Conservation (phyloP, 2,329 filamentous ascomycete genomes). For the Hymenoscyphus infarciens region DNA sequence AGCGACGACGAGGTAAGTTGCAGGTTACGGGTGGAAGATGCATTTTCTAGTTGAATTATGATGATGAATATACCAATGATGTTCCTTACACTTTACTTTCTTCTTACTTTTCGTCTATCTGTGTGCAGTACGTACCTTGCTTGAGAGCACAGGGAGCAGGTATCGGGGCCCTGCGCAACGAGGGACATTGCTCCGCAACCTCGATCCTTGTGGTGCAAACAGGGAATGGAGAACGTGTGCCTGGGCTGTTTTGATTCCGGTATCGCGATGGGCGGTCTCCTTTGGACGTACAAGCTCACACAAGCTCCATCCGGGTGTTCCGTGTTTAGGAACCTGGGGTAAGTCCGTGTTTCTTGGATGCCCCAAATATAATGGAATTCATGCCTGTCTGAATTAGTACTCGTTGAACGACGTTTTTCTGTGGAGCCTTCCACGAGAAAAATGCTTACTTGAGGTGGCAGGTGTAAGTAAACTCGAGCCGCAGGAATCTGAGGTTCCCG, state of each 20-base stretch:
- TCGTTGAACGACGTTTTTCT: too few relatives aligned
- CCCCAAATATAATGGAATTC: too few relatives aligned
- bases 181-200: slow-evolving; percentile 14
- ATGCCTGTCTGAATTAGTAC: too few relatives aligned
- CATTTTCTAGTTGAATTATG: background rate
- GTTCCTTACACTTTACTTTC: background rate
- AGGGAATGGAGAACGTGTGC: slow-evolving; percentile 6
- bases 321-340: too few relatives aligned
- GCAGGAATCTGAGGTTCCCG: background rate
- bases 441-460: too few relatives aligned
- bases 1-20: background rate
- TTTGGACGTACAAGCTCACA: too few relatives aligned
- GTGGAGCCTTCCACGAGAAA: too few relatives aligned
- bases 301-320: too few relatives aligned
- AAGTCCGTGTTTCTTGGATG: too few relatives aligned
- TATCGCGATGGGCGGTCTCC: too few relatives aligned
- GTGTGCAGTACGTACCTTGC: slow-evolving; percentile 4
- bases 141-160: slow-evolving; percentile 15
- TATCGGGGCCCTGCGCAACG: slow-evolving; percentile 13
- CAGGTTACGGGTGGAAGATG: slow-evolving; percentile 7
- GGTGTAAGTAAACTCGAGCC: too few relatives aligned
- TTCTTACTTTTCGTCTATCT: slow-evolving; percentile 6
- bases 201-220: slow-evolving; percentile 16
- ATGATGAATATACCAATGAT: slow-evolving; percentile 5
- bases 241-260: too few relatives aligned